Percentiles rank a stretch among this genome's conserved stretches.
phyloP scores from a whole-genome alignment of 352 stramenopile species.

The Globisporangium barbulae region DNA sequence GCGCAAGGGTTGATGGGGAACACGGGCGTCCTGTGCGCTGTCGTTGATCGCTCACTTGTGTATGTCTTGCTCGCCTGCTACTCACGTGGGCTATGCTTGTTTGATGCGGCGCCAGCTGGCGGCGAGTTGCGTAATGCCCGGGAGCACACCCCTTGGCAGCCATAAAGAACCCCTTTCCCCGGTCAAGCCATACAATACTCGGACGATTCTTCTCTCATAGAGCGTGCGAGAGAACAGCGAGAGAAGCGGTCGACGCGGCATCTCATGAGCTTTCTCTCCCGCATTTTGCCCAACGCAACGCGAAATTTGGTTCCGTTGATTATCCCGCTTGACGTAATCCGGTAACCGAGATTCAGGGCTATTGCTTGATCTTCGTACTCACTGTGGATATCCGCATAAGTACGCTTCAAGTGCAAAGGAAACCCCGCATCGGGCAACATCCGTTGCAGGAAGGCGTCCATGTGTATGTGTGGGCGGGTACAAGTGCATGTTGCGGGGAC shows the following conservation, averaged over 20 bases:
- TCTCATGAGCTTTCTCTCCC: constrained; percentile 6
- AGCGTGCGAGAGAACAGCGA: not conserved
- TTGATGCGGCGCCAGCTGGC: not conserved
- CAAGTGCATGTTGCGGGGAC: no score
- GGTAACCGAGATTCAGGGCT: no score
- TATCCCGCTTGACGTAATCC: no score
- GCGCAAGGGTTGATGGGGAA: not conserved
- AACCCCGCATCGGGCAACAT: no score
- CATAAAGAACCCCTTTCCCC: not conserved
- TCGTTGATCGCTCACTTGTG: no score
- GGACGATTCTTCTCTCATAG: not conserved
- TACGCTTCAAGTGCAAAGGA: no score
- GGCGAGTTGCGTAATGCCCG: constrained; percentile 7
- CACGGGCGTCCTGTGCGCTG: not conserved
- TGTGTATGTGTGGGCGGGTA: no score
- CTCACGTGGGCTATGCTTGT: not conserved
- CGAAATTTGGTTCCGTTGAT: no score
- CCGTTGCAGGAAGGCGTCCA: no score
- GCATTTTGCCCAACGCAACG: not conserved
- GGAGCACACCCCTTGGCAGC: not conserved
- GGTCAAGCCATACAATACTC: not conserved
- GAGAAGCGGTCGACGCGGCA: not conserved
- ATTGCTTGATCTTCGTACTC: no score
- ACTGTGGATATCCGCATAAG: no score
- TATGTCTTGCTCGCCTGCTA: not conserved